Base-by-base conservation (phyloP, 75 land plant genomes). In the Pinus tabuliformis region DNA sequence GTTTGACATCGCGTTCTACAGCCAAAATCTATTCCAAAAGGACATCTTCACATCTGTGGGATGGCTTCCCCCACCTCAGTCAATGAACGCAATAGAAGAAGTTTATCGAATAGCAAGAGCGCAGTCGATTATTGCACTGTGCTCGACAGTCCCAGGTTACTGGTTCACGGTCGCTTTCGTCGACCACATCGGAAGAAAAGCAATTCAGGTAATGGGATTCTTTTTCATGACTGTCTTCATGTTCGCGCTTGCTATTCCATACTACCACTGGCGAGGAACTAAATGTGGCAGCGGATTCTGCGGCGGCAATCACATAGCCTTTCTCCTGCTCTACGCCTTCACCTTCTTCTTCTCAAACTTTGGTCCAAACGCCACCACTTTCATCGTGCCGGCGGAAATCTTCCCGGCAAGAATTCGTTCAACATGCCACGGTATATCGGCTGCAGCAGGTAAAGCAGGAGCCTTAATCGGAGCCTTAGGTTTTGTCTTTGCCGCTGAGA, bases 321-420 rank as follows among this genome's bases (percentile, higher is more conserved):
- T 83, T 59, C 42, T 83, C 12, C 28, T 72, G 21, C 57, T 82
- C 3, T 84, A 82, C 2, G 59, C 81, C 85, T 11, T 84, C 4
- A 84, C 86, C 0, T 78, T 81, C 59, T 78, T 81, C 59, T 80
- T 80, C 14, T n/a, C 81, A 14, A 80, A 75, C 59, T 80, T 80
- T 26, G 81, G 79, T 21, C 81, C 80, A 16, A 82, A 83, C 75
- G 42, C 65, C 72, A 83, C 83, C 42, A 86, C 89, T 5, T 85
- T 85, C 78, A 78, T 86, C 60, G 88, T 86, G 33, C 87, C 89
- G 58, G 87, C 89, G 1, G 89, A 86, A 83, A 58, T 86, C 22
- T 86, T 86, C 78, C 88, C 88, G 36, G 88, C 88, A 52, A 70
- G 86, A 45, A 28, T 86, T 33, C 70, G 89, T 15, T 80, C 89